Percentiles rank a stretch among this genome's conserved stretches.
Conservation (phyloP, 2,329 filamentous ascomycete species). For the Colletotrichum spaethianum region DNA sequence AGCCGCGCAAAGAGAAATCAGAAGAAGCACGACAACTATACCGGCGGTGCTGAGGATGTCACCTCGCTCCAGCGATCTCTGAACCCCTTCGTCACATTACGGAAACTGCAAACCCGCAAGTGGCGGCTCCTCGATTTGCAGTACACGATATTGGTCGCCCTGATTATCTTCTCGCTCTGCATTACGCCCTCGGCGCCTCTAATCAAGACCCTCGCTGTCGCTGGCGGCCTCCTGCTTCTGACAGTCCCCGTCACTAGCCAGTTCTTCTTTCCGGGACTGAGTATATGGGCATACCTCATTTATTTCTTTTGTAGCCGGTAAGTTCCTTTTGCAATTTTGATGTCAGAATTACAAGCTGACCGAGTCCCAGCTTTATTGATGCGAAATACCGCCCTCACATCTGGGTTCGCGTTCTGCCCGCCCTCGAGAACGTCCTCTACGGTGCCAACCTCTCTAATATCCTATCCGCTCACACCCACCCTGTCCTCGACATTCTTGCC, state of each 20-base stretch:
- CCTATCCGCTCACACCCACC: constrained; percentile 88
- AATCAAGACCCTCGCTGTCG: constrained; percentile 80
- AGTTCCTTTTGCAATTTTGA: constrained; percentile 54
- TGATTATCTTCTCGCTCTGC: constrained; percentile 86
- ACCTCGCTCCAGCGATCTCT: constrained; percentile 85
- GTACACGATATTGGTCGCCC: constrained; percentile 80
- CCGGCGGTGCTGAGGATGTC: constrained; percentile 70
- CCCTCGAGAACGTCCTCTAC: constrained; percentile 96
- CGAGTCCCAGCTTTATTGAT: constrained; percentile 81
- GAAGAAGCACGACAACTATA: constrained; percentile 52
- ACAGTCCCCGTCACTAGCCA: constrained; percentile 89
- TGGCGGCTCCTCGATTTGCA: constrained; percentile 90
- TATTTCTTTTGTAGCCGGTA: constrained; percentile 96
- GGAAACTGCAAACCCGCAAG: constrained; percentile 80
- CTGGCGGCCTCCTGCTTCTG: constrained; percentile 77
- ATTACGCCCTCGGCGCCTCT: constrained; percentile 87
- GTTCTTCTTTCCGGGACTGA: constrained; percentile 90
- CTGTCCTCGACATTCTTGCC: constrained; percentile 86
- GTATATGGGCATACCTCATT: constrained; percentile 88
- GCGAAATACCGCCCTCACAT: constrained; percentile 91
- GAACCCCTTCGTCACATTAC: constrained; percentile 83
- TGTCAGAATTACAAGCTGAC: not conserved
- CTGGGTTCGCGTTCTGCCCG: constrained; percentile 94
- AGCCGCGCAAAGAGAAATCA: constrained; percentile 56
- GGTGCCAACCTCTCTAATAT: constrained; percentile 97